Evolutionary conservation across 2,329 filamentous ascomycete genomes (phyloP), one percentile per base, ranked within the genome.

Genomic region (Periconia macrospinosa): DNA sequence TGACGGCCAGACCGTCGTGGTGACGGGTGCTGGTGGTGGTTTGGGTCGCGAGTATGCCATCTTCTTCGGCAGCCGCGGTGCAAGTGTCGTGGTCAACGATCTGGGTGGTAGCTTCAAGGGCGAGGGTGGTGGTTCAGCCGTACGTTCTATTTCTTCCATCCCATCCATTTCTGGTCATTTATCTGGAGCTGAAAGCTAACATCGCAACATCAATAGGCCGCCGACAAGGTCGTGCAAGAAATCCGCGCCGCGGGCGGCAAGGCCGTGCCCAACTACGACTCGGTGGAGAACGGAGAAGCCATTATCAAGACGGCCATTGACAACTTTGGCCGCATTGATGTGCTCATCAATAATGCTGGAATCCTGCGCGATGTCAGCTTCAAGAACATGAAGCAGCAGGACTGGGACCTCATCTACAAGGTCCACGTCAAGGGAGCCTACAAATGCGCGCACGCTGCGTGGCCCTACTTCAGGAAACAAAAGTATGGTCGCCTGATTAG

Each of bases 381-480:
- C 82, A 96, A 96, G 85, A 97, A 97, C 79, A 95, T 97, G 85
- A 94, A 89, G 76, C 94, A 99, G 75, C 79, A 89, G 72, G 94
- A 99, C 76, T 99, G 94, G 94, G 93, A 99, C 73, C 79, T 97
- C 64, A 90, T 97, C 73, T 90, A 93, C 77, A 88, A 86, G 74
- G 93, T 97, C 53, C 93, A 99, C 77, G 87, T 97, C 67, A 89
- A 86, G 72, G 94, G 94, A 66, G 88, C 92, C 69, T 99, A 96
- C 84, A 97, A 96, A 85, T 96, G 91, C 75, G 84, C 94, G 57
- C 88, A 87, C 75, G 94, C 94, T 59, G 94, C 94, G 49, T 99
- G 94, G 93, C 92, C 93, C 55, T 83, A 97, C 78, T 97, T 99
- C 84, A 86, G 93, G 71, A 97, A 97, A 81, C 94, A 99, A 79